phyloP scores from a whole-genome alignment of 331 rosid genomes.

The Erythrophleum ivorense region DNA sequence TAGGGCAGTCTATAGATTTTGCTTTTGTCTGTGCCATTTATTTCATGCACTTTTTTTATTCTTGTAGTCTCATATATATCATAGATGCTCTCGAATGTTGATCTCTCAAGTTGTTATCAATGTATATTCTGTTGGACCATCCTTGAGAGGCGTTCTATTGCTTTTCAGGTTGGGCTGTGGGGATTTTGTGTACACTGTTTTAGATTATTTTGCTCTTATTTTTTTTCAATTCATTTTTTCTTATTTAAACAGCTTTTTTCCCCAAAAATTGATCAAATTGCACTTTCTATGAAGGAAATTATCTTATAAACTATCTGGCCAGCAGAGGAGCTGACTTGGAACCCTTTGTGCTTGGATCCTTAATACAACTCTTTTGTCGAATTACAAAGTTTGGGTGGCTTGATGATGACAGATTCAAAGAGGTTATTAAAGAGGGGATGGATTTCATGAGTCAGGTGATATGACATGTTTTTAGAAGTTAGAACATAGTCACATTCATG shows the following conservation, averaged over 20 bases:
- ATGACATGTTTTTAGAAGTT: slow-evolving; percentile 14
- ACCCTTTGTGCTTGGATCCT: slow-evolving; percentile 89
- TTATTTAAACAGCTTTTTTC: background rate
- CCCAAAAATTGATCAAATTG: slow-evolving; percentile 47
- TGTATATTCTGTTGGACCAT: slow-evolving; percentile 33
- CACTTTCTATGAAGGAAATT: slow-evolving; percentile 69
- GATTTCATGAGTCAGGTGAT: slow-evolving; percentile 92
- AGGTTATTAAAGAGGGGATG: slow-evolving; percentile 77
- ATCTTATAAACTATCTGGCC: slow-evolving; percentile 88
- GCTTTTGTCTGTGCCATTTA: slow-evolving; percentile 26
- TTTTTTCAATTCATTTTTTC: slow-evolving; percentile 11
- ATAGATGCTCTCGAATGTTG: background rate
- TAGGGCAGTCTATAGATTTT: slow-evolving; percentile 25
- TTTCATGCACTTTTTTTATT: slow-evolving; percentile 9
- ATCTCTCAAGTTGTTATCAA: slow-evolving; percentile 2
- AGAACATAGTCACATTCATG: slow-evolving; percentile 17
- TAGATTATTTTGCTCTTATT: slow-evolving; percentile 11
- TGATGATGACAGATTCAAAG: slow-evolving; percentile 88
- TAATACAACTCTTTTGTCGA: slow-evolving; percentile 86
- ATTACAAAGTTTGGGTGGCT: slow-evolving; percentile 96
- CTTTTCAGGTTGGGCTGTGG: slow-evolving; percentile 16
- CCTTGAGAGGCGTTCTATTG: slow-evolving; percentile 10
- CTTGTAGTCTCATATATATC: background rate
- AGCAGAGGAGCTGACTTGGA: slow-evolving; percentile 88
- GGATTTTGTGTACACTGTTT: slow-evolving; percentile 25